Base-by-base conservation (phyloP, 768 basidiomycete genomes). In the Arthromyces matolae region DNA sequence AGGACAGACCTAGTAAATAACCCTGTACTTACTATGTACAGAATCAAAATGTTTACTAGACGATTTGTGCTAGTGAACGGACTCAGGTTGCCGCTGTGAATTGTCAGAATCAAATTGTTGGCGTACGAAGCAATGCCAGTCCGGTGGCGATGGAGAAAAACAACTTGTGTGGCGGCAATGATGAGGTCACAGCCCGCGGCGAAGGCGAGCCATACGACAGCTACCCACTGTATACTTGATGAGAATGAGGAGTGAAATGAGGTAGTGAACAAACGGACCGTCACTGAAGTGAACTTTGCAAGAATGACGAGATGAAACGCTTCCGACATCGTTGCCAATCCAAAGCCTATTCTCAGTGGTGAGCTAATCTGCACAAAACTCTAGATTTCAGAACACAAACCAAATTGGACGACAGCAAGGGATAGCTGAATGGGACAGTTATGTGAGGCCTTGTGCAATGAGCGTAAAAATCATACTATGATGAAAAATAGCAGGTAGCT, bases 251-350 rank as follows among this genome's bases (percentile, higher is more conserved):
- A 44, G 20, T n/a, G n/a, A n/a, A n/a, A n/a, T n/a, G n/a, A n/a
- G n/a, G n/a, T n/a, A n/a, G n/a, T n/a, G n/a, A 42, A 29, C 2
- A 18, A 35, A 27, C 43, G 34, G 8, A 45, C 43, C 24, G 38
- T 40, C 4, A 41, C 38, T 1, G 35, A 18, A 7, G 29, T 31
- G 19, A 48, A 41, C 9, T 16, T 48, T 5, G 28, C 16, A 4
- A 48, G 9, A 2, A 48, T 12, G 2, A 41, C 47, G 3, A 48
- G 18, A 0, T 48, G 4, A 32, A 48, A 48, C 8, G 47, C 31
- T 24, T 41, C 38, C 6, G 47, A 41, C 47, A 48, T 48, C 2
- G 47, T 41, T 23, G 47, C 47, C 2, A 48, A 19, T 5, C 47
- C 47, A 39, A 48, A 48, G 14, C 47, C 47, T 33, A 33, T 10